phyloP scores from a whole-genome alignment of 1,139 yeast species.

The Pichia cactophila region DNA sequence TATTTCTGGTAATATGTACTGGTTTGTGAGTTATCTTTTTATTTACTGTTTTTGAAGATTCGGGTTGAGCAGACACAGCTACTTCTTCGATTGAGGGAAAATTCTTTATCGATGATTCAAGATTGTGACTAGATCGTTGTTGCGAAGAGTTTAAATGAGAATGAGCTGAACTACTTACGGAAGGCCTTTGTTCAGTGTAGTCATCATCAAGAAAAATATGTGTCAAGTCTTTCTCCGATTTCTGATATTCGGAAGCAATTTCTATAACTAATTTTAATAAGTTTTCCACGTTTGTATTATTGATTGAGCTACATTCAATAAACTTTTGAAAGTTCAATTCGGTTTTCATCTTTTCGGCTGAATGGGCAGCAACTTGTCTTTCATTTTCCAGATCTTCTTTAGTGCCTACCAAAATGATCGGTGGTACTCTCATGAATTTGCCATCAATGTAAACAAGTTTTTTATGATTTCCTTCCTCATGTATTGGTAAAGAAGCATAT shows the following conservation, averaged over 20 bases:
- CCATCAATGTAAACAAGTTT: conserved; percentile 5
- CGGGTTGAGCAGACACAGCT: not conserved
- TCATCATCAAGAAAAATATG: conserved; percentile 10
- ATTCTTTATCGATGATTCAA: conserved; percentile 1
- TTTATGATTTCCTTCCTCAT: conserved; percentile 9
- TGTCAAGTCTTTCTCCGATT: conserved; percentile 11
- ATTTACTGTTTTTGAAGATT: not conserved
- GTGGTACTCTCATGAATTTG: conserved; percentile 13
- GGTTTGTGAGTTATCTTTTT: not conserved
- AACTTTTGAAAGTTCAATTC: conserved; percentile 36
- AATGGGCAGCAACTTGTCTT: conserved; percentile 40
- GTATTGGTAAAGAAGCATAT: conserved; percentile 11
- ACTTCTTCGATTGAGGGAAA: not conserved
- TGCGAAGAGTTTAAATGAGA: not conserved
- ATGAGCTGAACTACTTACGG: not conserved
- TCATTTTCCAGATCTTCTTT: conserved; percentile 30
- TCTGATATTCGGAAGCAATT: conserved; percentile 10
- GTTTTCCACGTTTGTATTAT: conserved; percentile 42
- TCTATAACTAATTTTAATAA: conserved; percentile 42
- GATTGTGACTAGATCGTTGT: conserved; percentile 5
- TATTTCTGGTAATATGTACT: not conserved
- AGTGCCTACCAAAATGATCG: conserved; percentile 29
- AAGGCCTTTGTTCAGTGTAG: conserved; percentile 1
- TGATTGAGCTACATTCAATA: conserved; percentile 47
- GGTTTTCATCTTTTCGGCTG: conserved; percentile 32